Evolutionary conservation across 768 basidiomycete species (phyloP), one percentile per base, ranked within the genome.

Genomic region (Pisolithus orientalis): DNA sequence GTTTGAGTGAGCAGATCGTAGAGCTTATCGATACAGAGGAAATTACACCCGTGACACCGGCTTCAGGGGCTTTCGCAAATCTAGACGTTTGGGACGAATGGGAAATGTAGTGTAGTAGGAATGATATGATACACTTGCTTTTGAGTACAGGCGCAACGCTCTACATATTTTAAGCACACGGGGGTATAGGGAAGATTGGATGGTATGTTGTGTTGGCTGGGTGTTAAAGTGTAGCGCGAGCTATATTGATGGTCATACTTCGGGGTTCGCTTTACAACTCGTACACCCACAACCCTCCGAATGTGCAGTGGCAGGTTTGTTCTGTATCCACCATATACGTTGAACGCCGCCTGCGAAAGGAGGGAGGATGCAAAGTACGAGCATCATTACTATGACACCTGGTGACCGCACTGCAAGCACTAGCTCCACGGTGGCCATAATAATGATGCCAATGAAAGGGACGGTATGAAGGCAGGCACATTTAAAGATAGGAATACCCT

Each of bases 11-110:
- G 54, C 79, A 74, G 61, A 71, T 93, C 40, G 70, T 83, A 2
- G 86, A 90, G 62, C 67, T 91, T 40, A 69, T 80, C 24, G 84
- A 85, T 70, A 92, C 90, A 9, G 66, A 76, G 32, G 85, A 86
- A 56, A 67, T 84, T 40, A 65, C 70, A 28, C 65, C 68, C 5
- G 62, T 70, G n/a, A 64, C 69, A 3, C 60, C 73, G 5, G 55
- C 59, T 34, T 50, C 52, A 25, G 64, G 56, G 31, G 27, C 50
- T 6, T 54, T 53, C 21, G 59, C 28, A 39, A 44, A 55, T 39
- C 1, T 38, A 8, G 66, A 68, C 42, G 38, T 68, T 52, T 90
- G 87, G 85, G 84, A 85, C 44, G 87, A 87, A 57, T 89, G 86
- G 84, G 85, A 87, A 60, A 83, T 85, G 80, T 77, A 53, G 62